Evolutionary conservation across 208 protist genomes (phyloP).

Genomic region (Trypanosoma grayi): DNA sequence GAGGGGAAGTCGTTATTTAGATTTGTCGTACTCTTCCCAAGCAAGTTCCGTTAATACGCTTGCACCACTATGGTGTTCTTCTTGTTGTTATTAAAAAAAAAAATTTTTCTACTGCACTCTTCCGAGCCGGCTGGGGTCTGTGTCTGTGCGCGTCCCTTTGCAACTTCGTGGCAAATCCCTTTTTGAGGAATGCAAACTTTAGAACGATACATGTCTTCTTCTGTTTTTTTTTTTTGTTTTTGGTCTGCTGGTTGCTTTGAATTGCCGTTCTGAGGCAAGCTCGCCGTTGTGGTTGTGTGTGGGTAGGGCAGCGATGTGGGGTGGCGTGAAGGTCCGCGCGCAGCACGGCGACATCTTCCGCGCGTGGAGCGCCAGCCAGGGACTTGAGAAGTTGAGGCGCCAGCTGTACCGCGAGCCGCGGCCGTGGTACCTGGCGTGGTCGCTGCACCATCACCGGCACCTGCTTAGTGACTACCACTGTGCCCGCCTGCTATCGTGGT

Average conservation of each 20-base stretch:
- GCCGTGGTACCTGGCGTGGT: constrained; percentile 77
- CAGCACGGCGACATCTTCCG: constrained; percentile 74
- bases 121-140: not conserved
- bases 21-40: not conserved
- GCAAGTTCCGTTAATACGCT: not conserved
- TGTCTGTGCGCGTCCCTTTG: not conserved
- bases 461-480: constrained; percentile 79
- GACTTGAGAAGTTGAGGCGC: constrained; percentile 56
- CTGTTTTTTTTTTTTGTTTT: constrained; percentile 19
- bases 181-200: too few relatives aligned
- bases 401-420: constrained; percentile 74
- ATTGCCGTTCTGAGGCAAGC: not conserved
- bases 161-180: too few relatives aligned
- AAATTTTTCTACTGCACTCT: not conserved
- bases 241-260: not conserved
- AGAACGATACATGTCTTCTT: not conserved
- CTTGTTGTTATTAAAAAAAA: too few relatives aligned
- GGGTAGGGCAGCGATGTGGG: constrained; percentile 57
- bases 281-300: not conserved
- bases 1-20: not conserved
- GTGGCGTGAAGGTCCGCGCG: constrained; percentile 68
- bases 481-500: constrained; percentile 76
- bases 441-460: constrained; percentile 66
- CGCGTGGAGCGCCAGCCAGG: constrained; percentile 64
- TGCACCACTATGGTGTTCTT: not conserved